phyloP scores from a whole-genome alignment of 2,329 filamentous ascomycete genomes.

The Fusarium nematophilum region DNA sequence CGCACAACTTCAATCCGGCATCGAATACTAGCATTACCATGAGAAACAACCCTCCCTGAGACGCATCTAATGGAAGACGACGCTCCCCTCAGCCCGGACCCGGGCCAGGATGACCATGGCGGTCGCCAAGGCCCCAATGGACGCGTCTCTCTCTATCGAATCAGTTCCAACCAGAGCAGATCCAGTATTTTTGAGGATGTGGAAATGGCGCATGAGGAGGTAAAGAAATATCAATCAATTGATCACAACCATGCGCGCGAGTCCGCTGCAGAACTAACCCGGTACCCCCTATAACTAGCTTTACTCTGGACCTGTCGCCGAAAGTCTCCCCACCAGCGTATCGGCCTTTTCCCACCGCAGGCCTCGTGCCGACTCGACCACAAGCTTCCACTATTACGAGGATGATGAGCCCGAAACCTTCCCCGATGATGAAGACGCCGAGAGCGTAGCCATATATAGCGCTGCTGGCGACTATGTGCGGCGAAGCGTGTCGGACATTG shows the following conservation, averaged over 20 bases:
- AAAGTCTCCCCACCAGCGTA: constrained; percentile 93
- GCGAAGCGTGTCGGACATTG: constrained; percentile 52
- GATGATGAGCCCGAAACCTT: constrained; percentile 66
- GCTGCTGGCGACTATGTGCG: constrained; percentile 41
- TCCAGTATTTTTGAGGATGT: constrained; percentile 91
- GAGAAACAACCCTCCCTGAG: constrained; percentile 23
- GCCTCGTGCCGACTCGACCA: constrained; percentile 81
- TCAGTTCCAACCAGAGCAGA: constrained; percentile 77
- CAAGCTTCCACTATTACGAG: constrained; percentile 92
- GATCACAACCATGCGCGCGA: not conserved
- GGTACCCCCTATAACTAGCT: constrained; percentile 57
- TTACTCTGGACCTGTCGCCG: constrained; percentile 91
- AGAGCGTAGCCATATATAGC: constrained; percentile 44
- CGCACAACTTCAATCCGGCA: constrained; percentile 21
- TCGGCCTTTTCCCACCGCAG: constrained; percentile 92
- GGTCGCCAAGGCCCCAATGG: constrained; percentile 35
- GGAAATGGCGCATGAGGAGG: constrained; percentile 98
- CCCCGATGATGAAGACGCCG: constrained; percentile 46
- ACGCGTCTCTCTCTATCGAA: constrained; percentile 65
- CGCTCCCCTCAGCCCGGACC: constrained; percentile 31
- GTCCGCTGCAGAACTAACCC: constrained; percentile 23
- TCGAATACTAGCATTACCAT: constrained; percentile 27
- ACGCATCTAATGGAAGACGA: constrained; percentile 45
- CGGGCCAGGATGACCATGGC: constrained; percentile 27
- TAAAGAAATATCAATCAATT: constrained; percentile 49